Evolutionary conservation across 2,329 filamentous ascomycete genomes (phyloP), one percentile per base, ranked within the genome.

Genomic region (Curvularia sp.): DNA sequence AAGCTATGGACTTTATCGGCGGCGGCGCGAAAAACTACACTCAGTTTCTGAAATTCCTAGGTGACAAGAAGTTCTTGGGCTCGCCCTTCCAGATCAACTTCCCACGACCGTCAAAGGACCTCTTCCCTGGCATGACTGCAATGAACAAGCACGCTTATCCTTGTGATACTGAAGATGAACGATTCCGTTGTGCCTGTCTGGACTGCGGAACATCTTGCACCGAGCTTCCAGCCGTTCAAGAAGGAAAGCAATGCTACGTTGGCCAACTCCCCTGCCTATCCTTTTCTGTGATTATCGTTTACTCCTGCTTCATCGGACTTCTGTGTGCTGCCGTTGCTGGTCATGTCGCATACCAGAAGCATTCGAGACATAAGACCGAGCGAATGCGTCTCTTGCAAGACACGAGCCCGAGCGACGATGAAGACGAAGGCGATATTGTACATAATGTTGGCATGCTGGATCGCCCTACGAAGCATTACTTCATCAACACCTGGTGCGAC

Each of bases 11-110:
- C 69, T 88, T 99, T 68, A 98, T 99, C 61, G 96, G 95, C 31
- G 95, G 95, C 15, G 93, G 94, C 15, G 95, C 95, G 12, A 94
- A 93, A 77, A 91, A 97, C 75, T 96, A 94, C 76, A 87, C 88
- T 0, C 86, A 90, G 42, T 90, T 99, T 67, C 81, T 99, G 66
- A 94, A 93, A 72, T 99, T 98, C 69, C 80, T 99, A 33, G 95
- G 95, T 15, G 89, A 97, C 76, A 94, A 97, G 82, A 96, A 96
- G 76, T 84, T 89, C 2, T 85, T 94, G 22, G 96, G 96, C 4
- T 98, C 94, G 56, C 95, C 95, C 0, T 99, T 99, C 78, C 95
- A 99, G 81, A 97, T 99, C 80, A 96, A 99, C 81, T 99, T 95
- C 69, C 94, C 86, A 9, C 81, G 78, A 64, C 86, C 77, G 59